Base-by-base conservation (phyloP, 768 basidiomycete genomes). In the Saitozyma podzolica region DNA sequence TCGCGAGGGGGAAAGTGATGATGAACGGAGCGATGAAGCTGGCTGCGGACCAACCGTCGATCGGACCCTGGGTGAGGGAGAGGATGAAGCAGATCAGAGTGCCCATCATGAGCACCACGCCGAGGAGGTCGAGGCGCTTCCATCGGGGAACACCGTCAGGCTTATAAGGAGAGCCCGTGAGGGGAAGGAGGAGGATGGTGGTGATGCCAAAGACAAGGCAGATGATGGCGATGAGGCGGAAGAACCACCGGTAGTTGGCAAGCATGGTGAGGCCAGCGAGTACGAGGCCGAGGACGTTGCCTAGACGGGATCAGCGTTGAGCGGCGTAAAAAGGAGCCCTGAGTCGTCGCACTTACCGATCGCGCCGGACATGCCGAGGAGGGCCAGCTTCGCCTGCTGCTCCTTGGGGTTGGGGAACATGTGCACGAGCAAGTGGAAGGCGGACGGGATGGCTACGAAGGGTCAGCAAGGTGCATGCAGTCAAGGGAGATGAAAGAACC, bases 321-420 rank as follows among this genome's bases (percentile, higher is more conserved):
- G 29, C 29, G 29, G 29, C 29, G 29, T 29, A 39, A 39, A 42
- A 53, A 42, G n/a, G 39, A 19, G 64, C 66, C 56, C 48, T 65
- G 63, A 79, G 64, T 20, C 76, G 76, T 14, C 76, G 64, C 78
- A 84, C 80, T 84, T 84, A 13, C 83, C 84, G 39, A 84, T 57
- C 1, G 80, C 83, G 19, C 83, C 84, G 52, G 81, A 78, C 11
- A 82, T 81, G 56, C 83, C 84, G 62, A 85, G 83, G 0, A 83
- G 62, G 8, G 80, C 80, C 17, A 87, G 80, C 9, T 84, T 85
- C 29, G 78, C 80, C 50, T 84, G 81, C 65, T 86, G 85, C 50
- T 82, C 79, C 6, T 62, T 65, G 7, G 82, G 82, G 11, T 84
- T 81, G 0, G 84, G 83, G 72, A 83, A 86, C 66, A 84, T 76